phyloP scores from a whole-genome alignment of 768 basidiomycete species.

The Steccherinum ochraceum region DNA sequence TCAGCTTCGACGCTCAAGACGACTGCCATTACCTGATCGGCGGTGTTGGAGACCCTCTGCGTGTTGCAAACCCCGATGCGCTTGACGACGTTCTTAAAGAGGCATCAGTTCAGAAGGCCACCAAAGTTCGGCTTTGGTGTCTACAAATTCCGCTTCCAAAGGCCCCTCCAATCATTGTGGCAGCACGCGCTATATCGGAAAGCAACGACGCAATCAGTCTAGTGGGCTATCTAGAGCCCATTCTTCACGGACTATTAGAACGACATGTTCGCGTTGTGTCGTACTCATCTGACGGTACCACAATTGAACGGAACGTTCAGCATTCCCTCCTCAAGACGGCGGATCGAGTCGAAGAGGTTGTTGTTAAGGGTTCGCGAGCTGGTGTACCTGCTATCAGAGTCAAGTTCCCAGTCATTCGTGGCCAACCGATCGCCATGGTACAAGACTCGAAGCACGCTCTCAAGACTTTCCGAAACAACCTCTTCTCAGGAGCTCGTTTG shows the following conservation, averaged over 20 bases:
- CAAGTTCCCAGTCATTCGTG: constrained; percentile 8
- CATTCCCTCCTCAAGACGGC: background rate
- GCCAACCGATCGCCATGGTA: constrained; percentile 21
- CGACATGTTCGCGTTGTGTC: constrained; percentile 23
- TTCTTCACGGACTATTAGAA: constrained; percentile 24
- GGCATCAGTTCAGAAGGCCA: constrained; percentile 12
- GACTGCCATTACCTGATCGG: constrained; percentile 23
- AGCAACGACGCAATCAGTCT: constrained; percentile 16
- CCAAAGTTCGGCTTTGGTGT: constrained; percentile 27
- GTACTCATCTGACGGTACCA: constrained; percentile 29
- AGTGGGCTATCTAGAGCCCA: background rate
- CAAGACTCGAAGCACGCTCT: constrained; percentile 32
- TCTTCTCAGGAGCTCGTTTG: constrained; percentile 26
- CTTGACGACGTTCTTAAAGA: constrained; percentile 11
- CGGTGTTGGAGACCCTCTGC: constrained; percentile 13
- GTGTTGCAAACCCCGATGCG: constrained; percentile 17
- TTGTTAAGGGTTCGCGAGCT: background rate
- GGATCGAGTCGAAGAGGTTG: background rate
- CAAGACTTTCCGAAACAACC: constrained; percentile 31
- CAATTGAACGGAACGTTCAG: constrained; percentile 24
- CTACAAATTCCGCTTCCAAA: constrained; percentile 26
- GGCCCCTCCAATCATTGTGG: constrained; percentile 29
- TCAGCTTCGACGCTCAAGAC: constrained; percentile 18
- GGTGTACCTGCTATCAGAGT: background rate
- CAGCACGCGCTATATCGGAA: constrained; percentile 24